Conservation (phyloP, 2,329 filamentous ascomycete genomes). For the Trichocomaceae sp. region DNA sequence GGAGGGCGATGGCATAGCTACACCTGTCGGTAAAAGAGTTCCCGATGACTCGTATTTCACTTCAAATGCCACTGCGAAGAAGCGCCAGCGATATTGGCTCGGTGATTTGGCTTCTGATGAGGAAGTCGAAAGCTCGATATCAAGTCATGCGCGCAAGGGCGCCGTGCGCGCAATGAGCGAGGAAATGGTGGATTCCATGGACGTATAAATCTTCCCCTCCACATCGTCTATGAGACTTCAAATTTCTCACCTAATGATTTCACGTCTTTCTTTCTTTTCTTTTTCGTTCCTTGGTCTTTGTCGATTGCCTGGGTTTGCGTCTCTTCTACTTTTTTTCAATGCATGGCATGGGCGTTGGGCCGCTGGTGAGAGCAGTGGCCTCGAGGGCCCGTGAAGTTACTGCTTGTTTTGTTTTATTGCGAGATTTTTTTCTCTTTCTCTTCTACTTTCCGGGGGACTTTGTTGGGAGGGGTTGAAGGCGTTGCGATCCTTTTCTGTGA, state of each 20-base stretch:
- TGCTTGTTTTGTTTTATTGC: slow-evolving; percentile 4
- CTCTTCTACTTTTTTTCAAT: slow-evolving; percentile 1
- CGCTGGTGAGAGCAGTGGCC: slow-evolving; percentile 16
- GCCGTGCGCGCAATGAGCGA: slow-evolving; percentile 48
- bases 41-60: slow-evolving; percentile 46
- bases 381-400: slow-evolving; percentile 9
- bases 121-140: slow-evolving; percentile 35
- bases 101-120: slow-evolving; percentile 53
- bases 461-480: neutral
- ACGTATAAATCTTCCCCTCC: slow-evolving; percentile 35
- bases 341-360: slow-evolving; percentile 13
- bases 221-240: neutral
- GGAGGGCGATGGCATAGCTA: slow-evolving; percentile 32
- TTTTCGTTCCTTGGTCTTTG: slow-evolving; percentile 2
- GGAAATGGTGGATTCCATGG: slow-evolving; percentile 48
- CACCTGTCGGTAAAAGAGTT: slow-evolving; percentile 40
- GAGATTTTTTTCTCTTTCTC: neutral
- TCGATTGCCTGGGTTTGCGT: neutral
- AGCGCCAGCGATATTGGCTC: slow-evolving; percentile 84
- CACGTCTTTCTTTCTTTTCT: slow-evolving; percentile 9
- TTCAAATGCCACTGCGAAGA: slow-evolving; percentile 57
- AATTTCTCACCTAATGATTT: slow-evolving; percentile 11
- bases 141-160: slow-evolving; percentile 36
- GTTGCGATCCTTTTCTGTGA: neutral
- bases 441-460: neutral